Evolutionary conservation across 371 early-diverging fungal genomes (phyloP), one percentile per base, ranked within the genome.

Genomic region (Mortierella sp.): DNA sequence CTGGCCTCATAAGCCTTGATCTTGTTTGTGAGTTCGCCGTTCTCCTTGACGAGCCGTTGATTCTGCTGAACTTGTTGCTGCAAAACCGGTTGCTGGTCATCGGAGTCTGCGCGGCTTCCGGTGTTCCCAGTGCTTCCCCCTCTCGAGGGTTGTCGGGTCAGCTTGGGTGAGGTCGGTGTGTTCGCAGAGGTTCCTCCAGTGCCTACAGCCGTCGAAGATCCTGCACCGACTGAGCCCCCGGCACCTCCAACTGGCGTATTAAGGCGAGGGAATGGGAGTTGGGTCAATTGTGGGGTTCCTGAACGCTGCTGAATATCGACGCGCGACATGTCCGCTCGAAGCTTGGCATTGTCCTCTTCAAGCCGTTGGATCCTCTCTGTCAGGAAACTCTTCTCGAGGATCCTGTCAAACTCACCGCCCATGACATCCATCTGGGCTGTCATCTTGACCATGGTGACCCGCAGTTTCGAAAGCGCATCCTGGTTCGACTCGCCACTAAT

Each of bases 381-480:
- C 73, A 76, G 73, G 85, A 86, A 89, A 50, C 80, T 86, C 64
- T 86, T 85, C 40, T 85, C 85, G 22, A 95, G 37, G 8, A 90
- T 81, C 39, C 85, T 73, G 26, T 93, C 87, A 64, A 94, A 94
- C 16, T 95, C 93, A 2, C 79, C 50, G 4, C 83, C 66, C 77
- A 93, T 86, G 0, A 86, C 80, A 55, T 94, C 92, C 67, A 95
- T 74, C 68, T 95, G 92, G 1, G 87, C 84, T 39, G 85, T 71
- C 88, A 90, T 90, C 64, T 88, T 90, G 70, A 87, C 55, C 63
- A 91, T 85, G 4, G 90, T 89, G 4, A 88, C 85, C 22, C 88
- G 87, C 31, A 92, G 86, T 55, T 89, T 89, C 19, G 86, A 69
- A 24, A 83, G 73, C 0, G 77, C 70, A 61, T 85, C 86, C 40